Evolutionary conservation across 2,329 filamentous ascomycete species (phyloP).

Genomic region (Hypoxylon sp.): DNA sequence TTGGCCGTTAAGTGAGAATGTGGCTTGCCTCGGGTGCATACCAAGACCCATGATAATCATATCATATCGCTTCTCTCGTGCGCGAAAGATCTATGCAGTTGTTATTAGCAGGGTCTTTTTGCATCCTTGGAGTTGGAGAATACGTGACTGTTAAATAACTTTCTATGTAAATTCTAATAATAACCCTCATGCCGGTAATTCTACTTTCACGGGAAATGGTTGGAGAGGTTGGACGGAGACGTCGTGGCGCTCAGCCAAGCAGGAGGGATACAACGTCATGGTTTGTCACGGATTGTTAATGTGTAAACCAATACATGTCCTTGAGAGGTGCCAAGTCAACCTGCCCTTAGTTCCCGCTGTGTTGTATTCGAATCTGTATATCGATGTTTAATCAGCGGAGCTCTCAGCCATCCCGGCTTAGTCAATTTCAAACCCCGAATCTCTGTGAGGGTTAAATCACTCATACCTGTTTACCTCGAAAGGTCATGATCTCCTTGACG

Average conservation of each 20-base stretch:
- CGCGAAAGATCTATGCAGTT: constrained; percentile 17
- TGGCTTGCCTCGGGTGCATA: constrained; percentile 29
- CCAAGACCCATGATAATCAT: constrained; percentile 19
- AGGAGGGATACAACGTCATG: constrained; percentile 7
- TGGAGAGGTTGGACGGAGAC: constrained; percentile 7
- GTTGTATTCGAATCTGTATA: constrained; percentile 1
- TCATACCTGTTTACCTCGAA: constrained; percentile 13
- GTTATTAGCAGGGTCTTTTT: background rate
- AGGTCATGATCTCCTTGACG: background rate
- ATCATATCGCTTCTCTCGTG: background rate
- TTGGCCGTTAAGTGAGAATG: constrained; percentile 23
- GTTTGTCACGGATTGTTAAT: constrained; percentile 5
- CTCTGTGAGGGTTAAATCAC: constrained; percentile 8
- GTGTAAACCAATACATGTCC: constrained; percentile 10
- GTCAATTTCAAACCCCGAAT: constrained; percentile 8
- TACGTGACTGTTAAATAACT: background rate
- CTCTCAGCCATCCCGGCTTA: background rate
- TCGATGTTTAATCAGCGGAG: constrained; percentile 4
- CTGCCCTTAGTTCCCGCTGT: background rate
- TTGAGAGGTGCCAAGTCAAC: constrained; percentile 1
- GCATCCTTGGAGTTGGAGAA: constrained; percentile 1
- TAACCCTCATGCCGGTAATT: constrained; percentile 8
- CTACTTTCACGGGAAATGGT: constrained; percentile 4
- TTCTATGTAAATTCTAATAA: constrained; percentile 12
- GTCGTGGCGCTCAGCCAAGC: constrained; percentile 19